Conservation (phyloP, 2,329 filamentous ascomycete genomes). For the Ascosphaera apis region DNA sequence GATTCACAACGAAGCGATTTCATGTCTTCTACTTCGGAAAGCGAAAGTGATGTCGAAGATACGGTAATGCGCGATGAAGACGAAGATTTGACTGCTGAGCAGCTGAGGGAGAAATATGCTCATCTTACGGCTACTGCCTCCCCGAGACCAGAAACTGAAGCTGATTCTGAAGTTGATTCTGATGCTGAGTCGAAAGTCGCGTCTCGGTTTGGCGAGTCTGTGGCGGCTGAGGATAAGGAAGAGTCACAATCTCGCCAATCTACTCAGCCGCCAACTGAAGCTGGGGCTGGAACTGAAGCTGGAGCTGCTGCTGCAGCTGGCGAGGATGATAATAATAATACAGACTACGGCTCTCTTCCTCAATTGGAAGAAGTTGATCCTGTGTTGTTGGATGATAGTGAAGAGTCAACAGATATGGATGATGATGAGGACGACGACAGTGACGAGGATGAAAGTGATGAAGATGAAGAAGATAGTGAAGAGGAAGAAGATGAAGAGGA, state of each 20-base stretch:
- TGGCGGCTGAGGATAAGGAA: too few species aligned
- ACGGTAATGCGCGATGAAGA: conserved; percentile 19
- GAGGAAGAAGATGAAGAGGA: conserved; percentile 24
- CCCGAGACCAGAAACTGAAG: too few species aligned
- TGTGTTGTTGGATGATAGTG: conserved; percentile 22
- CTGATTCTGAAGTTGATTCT: conserved; percentile 8
- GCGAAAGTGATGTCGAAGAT: conserved; percentile 19
- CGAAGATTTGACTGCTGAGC: conserved; percentile 22
- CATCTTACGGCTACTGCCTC: conserved; percentile 13
- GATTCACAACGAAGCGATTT: too few species aligned
- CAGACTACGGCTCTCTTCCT: too few species aligned
- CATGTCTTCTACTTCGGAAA: conserved; percentile 25
- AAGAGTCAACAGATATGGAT: conserved; percentile 25
- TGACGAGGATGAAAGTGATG: conserved; percentile 21
- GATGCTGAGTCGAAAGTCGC: too few species aligned
- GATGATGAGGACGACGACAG: conserved; percentile 25
- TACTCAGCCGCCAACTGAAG: conserved; percentile 7
- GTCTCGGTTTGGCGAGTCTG: too few species aligned
- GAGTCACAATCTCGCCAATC: conserved; percentile 7
- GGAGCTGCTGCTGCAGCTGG: conserved; percentile 8
- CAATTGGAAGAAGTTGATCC: conserved; percentile 22
- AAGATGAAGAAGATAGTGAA: conserved; percentile 22
- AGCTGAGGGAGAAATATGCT: conserved; percentile 25
- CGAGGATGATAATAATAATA: too few species aligned
- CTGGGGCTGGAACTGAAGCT: conserved; percentile 8